These are phyloP conservation scores for Backusella parvicylindrica DNA, from an alignment of 192 early-diverging fungal species.

Conservation along the genomic window DNA sequence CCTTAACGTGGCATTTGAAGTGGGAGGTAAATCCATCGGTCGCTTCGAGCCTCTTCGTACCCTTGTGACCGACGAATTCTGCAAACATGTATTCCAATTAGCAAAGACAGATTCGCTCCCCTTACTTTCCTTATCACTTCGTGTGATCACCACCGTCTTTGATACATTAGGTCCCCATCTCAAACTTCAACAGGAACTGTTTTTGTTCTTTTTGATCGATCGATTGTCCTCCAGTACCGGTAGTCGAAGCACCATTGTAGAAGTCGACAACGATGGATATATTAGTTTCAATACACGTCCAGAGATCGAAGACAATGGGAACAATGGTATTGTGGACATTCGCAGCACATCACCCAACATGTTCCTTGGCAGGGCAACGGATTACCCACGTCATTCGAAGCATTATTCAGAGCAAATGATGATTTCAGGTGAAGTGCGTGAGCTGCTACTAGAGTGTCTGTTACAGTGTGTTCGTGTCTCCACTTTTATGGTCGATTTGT, in stretches of 20 bases:
- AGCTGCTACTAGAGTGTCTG: constrained; percentile 80
- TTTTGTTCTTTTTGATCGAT: constrained; percentile 61
- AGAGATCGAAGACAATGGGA: background rate
- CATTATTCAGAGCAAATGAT: constrained; percentile 18
- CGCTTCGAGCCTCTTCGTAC: constrained; percentile 56
- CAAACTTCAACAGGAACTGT: constrained; percentile 78
- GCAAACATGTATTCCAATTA: constrained; percentile 78
- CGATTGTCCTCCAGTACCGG: constrained; percentile 40
- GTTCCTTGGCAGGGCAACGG: constrained; percentile 15
- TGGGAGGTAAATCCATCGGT: constrained; percentile 75
- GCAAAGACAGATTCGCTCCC: constrained; percentile 54
- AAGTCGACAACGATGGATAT: constrained; percentile 22
- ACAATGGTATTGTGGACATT: constrained; percentile 8
- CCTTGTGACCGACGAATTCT: constrained; percentile 79
- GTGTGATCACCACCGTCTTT: constrained; percentile 67
- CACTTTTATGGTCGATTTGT: constrained; percentile 81
- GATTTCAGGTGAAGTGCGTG: constrained; percentile 77
- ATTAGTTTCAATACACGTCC: constrained; percentile 19
- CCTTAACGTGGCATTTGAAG: constrained; percentile 82
- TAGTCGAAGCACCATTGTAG: constrained; percentile 2
- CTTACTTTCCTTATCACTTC: constrained; percentile 58
- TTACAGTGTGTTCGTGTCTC: constrained; percentile 71
- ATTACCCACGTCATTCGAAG: constrained; percentile 18
- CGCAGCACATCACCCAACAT: constrained; percentile 29
- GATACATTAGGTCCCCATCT: constrained; percentile 63